phyloP scores from a whole-genome alignment of 768 basidiomycete genomes.

The Lactifluus subvellereus region DNA sequence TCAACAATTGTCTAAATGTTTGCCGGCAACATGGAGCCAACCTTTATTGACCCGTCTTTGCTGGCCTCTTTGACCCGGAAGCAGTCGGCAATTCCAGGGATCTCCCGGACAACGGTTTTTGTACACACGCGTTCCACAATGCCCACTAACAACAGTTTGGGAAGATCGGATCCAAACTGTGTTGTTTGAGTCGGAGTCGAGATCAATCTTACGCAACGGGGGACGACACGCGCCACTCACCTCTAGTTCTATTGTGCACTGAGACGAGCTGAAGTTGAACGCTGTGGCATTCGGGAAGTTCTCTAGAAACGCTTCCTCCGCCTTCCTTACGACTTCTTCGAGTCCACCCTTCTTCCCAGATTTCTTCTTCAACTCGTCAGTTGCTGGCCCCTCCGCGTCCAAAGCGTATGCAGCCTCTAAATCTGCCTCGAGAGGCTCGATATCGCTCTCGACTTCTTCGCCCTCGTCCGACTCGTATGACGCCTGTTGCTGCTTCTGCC shows the following conservation, averaged over 20 bases:
- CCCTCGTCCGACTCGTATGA: slow-evolving; percentile 74
- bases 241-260: slow-evolving; percentile 78
- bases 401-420: slow-evolving; percentile 61
- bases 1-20: not conserved
- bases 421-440: slow-evolving; percentile 47
- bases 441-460: slow-evolving; percentile 47
- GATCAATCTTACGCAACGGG: not conserved
- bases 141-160: slow-evolving; percentile 90
- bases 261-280: slow-evolving; percentile 62
- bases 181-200: not conserved
- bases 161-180: slow-evolving; percentile 85
- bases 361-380: slow-evolving; percentile 33
- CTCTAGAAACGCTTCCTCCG: slow-evolving; percentile 48
- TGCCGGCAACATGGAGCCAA: slow-evolving; percentile 25
- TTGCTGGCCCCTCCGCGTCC: slow-evolving; percentile 32
- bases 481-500: slow-evolving; percentile 65
- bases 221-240: slow-evolving; percentile 39
- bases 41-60: slow-evolving; percentile 50
- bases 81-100: slow-evolving; percentile 82
- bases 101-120: slow-evolving; percentile 82
- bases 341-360: slow-evolving; percentile 30
- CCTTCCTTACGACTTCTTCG: slow-evolving; percentile 38
- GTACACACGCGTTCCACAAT: slow-evolving; percentile 85
- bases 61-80: slow-evolving; percentile 64
- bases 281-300: slow-evolving; percentile 59